Percentiles rank a stretch among this genome's conserved stretches.
Evolutionary conservation across 106 monocot species (phyloP).

Genomic region (Apostasia ramifera): DNA sequence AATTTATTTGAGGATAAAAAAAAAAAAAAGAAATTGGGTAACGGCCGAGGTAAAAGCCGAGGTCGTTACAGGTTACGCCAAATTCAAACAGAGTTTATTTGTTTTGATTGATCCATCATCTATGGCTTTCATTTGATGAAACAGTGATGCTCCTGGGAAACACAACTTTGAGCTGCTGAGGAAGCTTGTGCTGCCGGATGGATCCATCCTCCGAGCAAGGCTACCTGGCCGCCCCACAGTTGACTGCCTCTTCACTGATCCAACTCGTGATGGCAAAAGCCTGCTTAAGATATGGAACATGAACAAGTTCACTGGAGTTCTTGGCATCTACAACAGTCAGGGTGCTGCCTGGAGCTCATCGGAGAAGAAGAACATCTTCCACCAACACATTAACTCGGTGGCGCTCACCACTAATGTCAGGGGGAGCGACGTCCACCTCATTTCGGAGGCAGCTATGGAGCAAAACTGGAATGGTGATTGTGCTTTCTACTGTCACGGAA

Average conservation of each 20-base stretch:
- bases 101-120: not conserved
- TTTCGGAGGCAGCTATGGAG: slow-evolving; percentile 57
- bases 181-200: slow-evolving; percentile 90
- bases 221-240: slow-evolving; percentile 81
- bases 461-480: slow-evolving; percentile 71
- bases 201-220: slow-evolving; percentile 75
- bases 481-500: slow-evolving; percentile 36
- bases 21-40: too few species aligned
- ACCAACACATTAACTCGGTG: slow-evolving; percentile 18
- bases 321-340: slow-evolving; percentile 97
- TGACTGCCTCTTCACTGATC: slow-evolving; percentile 92
- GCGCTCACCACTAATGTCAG: slow-evolving; percentile 43
- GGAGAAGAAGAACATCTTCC: slow-evolving; percentile 84
- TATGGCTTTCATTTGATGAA: not conserved
- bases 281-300: slow-evolving; percentile 99
- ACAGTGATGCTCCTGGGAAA: slow-evolving; percentile 89
- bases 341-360: slow-evolving; percentile 76
- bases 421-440: slow-evolving; percentile 64
- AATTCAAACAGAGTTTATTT: not conserved
- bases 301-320: slow-evolving; percentile 86
- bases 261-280: slow-evolving; percentile 76
- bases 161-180: slow-evolving; percentile 82
- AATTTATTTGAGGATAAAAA: too few species aligned
- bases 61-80: too few species aligned
- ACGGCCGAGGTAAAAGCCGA: too few species aligned